Evolutionary conservation across 2,329 filamentous ascomycete genomes (phyloP).

Genomic region (Ascochyta pisi): DNA sequence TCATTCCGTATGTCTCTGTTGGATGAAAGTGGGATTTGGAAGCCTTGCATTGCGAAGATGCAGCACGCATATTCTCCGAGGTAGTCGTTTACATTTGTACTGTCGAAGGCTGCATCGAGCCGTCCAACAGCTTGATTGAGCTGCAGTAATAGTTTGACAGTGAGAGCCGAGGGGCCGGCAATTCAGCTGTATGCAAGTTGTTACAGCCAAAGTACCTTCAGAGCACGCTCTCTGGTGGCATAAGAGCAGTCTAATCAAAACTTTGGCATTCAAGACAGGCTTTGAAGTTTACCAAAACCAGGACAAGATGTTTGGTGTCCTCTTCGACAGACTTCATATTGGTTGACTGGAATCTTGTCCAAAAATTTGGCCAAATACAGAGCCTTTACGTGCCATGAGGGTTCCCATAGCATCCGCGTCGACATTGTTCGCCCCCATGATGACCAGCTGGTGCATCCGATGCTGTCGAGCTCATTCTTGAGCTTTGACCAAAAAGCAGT

Average conservation of each 20-base stretch:
- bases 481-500: not conserved
- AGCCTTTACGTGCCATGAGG: not conserved
- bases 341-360: not conserved
- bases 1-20: constrained; percentile 4
- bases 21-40: constrained; percentile 1
- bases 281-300: too few species aligned
- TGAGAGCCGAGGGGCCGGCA: not conserved
- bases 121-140: not conserved
- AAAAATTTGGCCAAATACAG: not conserved
- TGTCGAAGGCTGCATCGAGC: not conserved
- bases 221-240: too few species aligned
- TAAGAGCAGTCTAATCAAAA: too few species aligned
- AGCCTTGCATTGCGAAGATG: constrained; percentile 1
- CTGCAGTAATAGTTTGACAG: too few species aligned
- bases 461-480: not conserved
- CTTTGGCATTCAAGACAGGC: too few species aligned
- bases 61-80: not conserved
- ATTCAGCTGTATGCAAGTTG: too few species aligned
- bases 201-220: too few species aligned
- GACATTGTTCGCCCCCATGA: not conserved
- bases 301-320: not conserved
- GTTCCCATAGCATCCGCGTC: not conserved
- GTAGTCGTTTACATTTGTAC: not conserved
- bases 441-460: not conserved
- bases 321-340: not conserved